Conservation (phyloP, 495 filamentous ascomycete species). For the Apodospora peruviana region DNA sequence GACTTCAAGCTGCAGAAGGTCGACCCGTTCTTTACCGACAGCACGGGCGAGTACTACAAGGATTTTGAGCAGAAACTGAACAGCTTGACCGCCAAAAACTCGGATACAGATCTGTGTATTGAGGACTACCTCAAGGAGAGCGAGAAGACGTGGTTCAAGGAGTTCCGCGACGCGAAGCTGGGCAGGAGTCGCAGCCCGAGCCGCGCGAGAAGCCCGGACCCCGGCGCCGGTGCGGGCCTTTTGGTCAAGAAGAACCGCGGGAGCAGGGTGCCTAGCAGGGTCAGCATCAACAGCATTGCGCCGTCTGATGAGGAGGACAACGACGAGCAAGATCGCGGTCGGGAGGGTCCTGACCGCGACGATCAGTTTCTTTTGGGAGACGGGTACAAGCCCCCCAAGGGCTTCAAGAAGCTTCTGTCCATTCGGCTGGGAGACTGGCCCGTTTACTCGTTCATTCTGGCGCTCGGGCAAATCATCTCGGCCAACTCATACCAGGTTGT, state of each 20-base stretch:
- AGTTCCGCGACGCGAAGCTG: constrained; percentile 28
- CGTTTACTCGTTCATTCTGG: constrained; percentile 62
- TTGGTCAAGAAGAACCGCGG: constrained; percentile 16
- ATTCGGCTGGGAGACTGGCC: constrained; percentile 54
- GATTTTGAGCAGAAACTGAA: constrained; percentile 50
- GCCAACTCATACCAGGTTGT: constrained; percentile 66
- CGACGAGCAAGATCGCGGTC: constrained; percentile 7
- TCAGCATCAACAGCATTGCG: constrained; percentile 25
- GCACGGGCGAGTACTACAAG: constrained; percentile 50
- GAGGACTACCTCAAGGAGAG: constrained; percentile 57
- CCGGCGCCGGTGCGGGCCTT: constrained; percentile 7
- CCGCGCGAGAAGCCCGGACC: constrained; percentile 12
- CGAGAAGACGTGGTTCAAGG: constrained; percentile 59
- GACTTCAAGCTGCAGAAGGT: constrained; percentile 54
- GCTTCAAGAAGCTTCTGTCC: constrained; percentile 45
- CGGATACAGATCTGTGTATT: constrained; percentile 53
- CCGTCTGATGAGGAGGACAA: constrained; percentile 18
- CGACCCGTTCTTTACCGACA: constrained; percentile 61
- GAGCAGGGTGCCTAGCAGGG: constrained; percentile 14
- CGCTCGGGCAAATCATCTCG: constrained; percentile 62
- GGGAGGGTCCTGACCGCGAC: constrained; percentile 5
- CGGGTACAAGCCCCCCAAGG: constrained; percentile 60
- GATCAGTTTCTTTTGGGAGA: constrained; percentile 59
- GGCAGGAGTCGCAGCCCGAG: constrained; percentile 14
- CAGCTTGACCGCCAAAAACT: constrained; percentile 49